These are phyloP conservation scores for Scedosporium boydii DNA, from an alignment of 2,329 filamentous ascomycete genomes.

Conservation along the genomic window DNA sequence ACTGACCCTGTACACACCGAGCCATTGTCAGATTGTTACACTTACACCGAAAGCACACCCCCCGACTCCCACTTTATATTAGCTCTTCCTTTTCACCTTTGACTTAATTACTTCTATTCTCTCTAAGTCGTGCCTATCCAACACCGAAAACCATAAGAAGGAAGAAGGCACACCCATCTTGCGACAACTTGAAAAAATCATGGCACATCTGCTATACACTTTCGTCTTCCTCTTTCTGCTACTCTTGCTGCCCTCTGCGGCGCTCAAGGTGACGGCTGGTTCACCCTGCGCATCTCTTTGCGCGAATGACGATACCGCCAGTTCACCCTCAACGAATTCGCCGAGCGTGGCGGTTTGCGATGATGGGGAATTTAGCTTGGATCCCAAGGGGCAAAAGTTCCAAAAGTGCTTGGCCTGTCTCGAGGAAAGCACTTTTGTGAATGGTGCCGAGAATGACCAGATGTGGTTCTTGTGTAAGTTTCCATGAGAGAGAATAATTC, in stretches of 20 bases:
- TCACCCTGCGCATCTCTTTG: constrained; percentile 46
- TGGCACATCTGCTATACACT: too few species aligned
- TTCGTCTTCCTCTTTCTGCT: constrained; percentile 9
- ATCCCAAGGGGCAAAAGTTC: constrained; percentile 33
- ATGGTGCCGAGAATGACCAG: constrained; percentile 41
- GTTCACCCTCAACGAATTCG: constrained; percentile 31
- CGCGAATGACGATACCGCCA: constrained; percentile 26
- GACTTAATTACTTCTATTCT: too few species aligned
- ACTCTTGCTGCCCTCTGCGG: constrained; percentile 13
- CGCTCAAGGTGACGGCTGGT: constrained; percentile 41
- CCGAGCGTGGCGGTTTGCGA: constrained; percentile 27
- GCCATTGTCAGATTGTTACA: too few species aligned
- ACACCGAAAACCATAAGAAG: too few species aligned
- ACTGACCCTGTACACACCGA: not conserved
- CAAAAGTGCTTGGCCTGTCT: constrained; percentile 41
- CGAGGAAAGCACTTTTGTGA: constrained; percentile 37
- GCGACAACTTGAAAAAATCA: too few species aligned
- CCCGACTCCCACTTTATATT: too few species aligned
- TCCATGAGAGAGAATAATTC: too few species aligned
- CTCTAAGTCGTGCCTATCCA: too few species aligned
- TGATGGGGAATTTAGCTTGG: constrained; percentile 31
- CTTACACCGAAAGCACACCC: too few species aligned
- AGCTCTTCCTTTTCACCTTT: too few species aligned
- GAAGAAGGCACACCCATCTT: too few species aligned
- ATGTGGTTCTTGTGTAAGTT: constrained; percentile 47